phyloP scores from a whole-genome alignment of 441 rosid species.

The Dalechampia spathulata region DNA sequence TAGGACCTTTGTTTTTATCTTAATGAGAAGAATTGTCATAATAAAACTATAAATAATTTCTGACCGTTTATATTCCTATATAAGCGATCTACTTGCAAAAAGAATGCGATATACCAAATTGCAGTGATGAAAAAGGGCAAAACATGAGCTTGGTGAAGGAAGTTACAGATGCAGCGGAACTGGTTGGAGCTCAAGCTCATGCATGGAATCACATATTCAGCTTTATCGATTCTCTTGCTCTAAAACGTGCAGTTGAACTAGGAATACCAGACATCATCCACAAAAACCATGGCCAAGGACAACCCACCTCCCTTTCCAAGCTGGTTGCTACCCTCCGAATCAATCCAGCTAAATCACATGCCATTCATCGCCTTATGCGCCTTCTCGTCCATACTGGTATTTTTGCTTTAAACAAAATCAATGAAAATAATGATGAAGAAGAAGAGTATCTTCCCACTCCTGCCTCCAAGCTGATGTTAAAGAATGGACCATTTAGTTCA shows the following conservation, averaged over 20 bases:
- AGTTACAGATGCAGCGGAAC: too few relatives aligned
- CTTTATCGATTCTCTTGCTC: constrained; percentile 22
- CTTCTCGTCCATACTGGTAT: constrained; percentile 19
- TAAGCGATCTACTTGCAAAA: too few relatives aligned
- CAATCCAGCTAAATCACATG: constrained; percentile 7
- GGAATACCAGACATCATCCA: constrained; percentile 16
- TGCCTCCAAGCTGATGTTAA: constrained; percentile 16
- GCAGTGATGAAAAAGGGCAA: too few relatives aligned
- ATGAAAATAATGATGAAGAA: neutral
- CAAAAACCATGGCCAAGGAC: constrained; percentile 9
- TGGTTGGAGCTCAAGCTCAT: constrained; percentile 10
- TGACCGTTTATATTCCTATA: too few relatives aligned
- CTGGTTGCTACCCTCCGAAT: neutral
- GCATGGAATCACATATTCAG: constrained; percentile 9
- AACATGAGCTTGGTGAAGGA: too few relatives aligned
- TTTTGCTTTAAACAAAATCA: neutral
- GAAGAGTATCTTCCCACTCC: constrained; percentile 16
- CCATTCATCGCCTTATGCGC: constrained; percentile 18
- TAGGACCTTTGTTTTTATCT: too few relatives aligned
- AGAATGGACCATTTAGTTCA: neutral
- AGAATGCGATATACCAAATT: too few relatives aligned
- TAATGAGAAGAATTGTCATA: too few relatives aligned
- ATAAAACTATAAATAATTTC: too few relatives aligned
- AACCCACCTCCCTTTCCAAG: constrained; percentile 16
- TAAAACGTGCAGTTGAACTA: constrained; percentile 23